These are phyloP conservation scores for Yarrowia sp. DNA, from an alignment of 805 yeast genomes.

Conservation along the genomic window DNA sequence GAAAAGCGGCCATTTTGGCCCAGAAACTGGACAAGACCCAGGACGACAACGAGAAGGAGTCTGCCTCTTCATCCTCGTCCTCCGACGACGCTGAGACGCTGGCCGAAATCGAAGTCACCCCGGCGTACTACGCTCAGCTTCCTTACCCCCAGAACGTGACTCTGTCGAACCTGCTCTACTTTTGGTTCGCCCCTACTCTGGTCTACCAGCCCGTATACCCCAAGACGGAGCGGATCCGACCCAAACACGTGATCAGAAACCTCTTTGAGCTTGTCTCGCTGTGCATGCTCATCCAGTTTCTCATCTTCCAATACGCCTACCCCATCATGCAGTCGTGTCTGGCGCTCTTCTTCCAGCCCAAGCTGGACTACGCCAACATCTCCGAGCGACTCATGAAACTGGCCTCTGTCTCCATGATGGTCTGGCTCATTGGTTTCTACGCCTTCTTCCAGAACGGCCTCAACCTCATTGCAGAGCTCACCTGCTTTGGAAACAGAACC, in stretches of 20 bases:
- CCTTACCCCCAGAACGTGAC: constrained; percentile 55
- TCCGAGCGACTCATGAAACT: constrained; percentile 53
- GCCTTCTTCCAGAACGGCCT: constrained; percentile 54
- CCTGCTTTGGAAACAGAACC: constrained; percentile 56
- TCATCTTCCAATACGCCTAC: constrained; percentile 54
- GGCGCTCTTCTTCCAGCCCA: constrained; percentile 25
- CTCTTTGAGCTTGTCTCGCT: constrained; percentile 51
- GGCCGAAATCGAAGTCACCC: constrained; percentile 46
- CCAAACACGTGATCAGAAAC: constrained; percentile 49
- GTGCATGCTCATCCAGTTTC: constrained; percentile 50
- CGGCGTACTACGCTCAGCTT: constrained; percentile 48
- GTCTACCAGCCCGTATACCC: constrained; percentile 60
- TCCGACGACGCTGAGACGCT: constrained; percentile 40
- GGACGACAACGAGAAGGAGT: constrained; percentile 35
- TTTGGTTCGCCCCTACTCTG: constrained; percentile 57
- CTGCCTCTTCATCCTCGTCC: constrained; percentile 21
- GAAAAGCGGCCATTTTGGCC: constrained; percentile 48
- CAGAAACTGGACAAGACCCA: constrained; percentile 13
- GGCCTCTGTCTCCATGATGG: constrained; percentile 53
- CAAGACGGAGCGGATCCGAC: constrained; percentile 48
- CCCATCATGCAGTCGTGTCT: constrained; percentile 54
- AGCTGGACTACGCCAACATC: constrained; percentile 43
- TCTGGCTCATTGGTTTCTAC: constrained; percentile 56
- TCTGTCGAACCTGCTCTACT: constrained; percentile 50
- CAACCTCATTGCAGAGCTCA: constrained; percentile 55